Percentiles rank a stretch among this genome's conserved stretches.
Conservation (phyloP, 1,284 basidiomycete genomes). For the Leccinum pachyderme region DNA sequence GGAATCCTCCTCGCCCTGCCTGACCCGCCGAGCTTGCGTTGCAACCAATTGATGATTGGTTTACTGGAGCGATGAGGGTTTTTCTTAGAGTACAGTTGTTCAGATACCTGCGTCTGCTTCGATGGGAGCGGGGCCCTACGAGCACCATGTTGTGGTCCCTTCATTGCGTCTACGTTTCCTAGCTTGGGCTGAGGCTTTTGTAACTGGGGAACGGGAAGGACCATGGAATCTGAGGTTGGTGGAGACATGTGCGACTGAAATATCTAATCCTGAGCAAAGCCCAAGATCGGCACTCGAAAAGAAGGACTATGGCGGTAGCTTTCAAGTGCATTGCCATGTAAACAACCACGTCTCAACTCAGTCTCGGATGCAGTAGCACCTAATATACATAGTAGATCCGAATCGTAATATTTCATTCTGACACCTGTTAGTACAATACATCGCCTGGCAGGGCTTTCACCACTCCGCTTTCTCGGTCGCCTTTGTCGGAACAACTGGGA, state of each 20-base stretch:
- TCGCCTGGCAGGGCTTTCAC: conserved; percentile 41
- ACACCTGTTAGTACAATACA: not conserved
- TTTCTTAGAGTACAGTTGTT: conserved; percentile 50
- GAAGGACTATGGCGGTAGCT: not conserved
- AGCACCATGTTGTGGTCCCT: conserved; percentile 18
- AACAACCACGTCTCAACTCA: conserved; percentile 8
- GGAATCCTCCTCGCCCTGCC: conserved; percentile 48
- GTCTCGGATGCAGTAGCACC: conserved; percentile 16
- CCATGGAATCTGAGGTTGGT: conserved; percentile 12
- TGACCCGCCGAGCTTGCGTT: conserved; percentile 77
- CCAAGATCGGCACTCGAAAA: conserved; percentile 1
- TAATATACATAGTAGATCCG: not conserved
- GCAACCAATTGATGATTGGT: conserved; percentile 90
- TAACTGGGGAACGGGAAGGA: conserved; percentile 11
- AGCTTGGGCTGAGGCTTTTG: conserved; percentile 18
- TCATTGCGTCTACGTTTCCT: conserved; percentile 12
- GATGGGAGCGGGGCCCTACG: conserved; percentile 21
- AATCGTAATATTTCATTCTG: conserved; percentile 1
- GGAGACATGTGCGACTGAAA: conserved; percentile 18
- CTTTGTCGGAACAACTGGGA: conserved; percentile 51
- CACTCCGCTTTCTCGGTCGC: conserved; percentile 70
- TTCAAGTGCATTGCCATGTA: conserved; percentile 8
- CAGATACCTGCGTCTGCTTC: conserved; percentile 30
- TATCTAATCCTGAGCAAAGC: conserved; percentile 1
- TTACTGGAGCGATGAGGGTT: conserved; percentile 67